These are phyloP conservation scores for Phoma sp. DNA, from an alignment of 2,329 filamentous ascomycete species.

Conservation along the genomic window DNA sequence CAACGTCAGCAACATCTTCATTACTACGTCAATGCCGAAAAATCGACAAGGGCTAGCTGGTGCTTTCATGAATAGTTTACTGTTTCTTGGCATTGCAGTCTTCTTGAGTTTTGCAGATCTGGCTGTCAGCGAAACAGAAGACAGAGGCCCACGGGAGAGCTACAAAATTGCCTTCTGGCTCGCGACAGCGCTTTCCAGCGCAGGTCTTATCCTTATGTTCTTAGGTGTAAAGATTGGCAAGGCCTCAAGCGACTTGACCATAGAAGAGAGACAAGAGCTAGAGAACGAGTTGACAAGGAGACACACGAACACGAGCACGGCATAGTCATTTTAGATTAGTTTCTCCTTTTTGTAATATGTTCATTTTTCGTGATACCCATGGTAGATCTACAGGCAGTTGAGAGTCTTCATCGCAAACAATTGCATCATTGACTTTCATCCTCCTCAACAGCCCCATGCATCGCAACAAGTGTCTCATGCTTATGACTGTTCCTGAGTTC, in stretches of 20 bases:
- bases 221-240: slow-evolving; percentile 47
- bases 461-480: neutral
- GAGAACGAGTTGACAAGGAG: slow-evolving; percentile 38
- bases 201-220: slow-evolving; percentile 45
- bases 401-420: neutral
- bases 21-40: slow-evolving; percentile 45
- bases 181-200: slow-evolving; percentile 36
- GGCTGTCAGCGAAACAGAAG: slow-evolving; percentile 42
- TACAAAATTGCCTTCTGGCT: slow-evolving; percentile 50
- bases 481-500: neutral
- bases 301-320: slow-evolving; percentile 13
- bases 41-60: slow-evolving; percentile 46
- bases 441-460: neutral
- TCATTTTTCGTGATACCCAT: slow-evolving; percentile 1
- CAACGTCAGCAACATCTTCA: slow-evolving; percentile 48
- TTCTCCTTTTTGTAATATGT: neutral
- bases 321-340: neutral
- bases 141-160: slow-evolving; percentile 37
- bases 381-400: neutral
- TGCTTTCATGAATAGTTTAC: slow-evolving; percentile 44
- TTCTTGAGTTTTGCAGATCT: slow-evolving; percentile 47
- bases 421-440: neutral
- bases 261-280: slow-evolving; percentile 41
- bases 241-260: slow-evolving; percentile 43
- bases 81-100: slow-evolving; percentile 47